Base-by-base conservation (phyloP, 192 early-diverging fungal species). In the Bifiguratus adelaidae region DNA sequence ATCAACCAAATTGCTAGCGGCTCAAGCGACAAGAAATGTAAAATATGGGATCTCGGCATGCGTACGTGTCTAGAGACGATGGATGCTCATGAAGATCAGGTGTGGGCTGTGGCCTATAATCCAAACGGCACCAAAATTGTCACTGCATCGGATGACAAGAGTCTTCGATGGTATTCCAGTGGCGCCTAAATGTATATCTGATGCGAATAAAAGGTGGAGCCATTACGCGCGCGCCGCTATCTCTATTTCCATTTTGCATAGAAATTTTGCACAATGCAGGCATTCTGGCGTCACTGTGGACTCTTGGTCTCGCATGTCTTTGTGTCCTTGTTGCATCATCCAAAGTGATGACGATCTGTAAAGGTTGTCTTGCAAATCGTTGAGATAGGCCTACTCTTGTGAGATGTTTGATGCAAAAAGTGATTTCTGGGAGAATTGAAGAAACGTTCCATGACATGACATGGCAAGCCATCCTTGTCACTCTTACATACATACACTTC, bases 21-120 rank as follows among this genome's bases (percentile, higher is more conserved):
- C 32, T 81, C 82, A 2, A 77, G 76, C 44, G 89, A 91, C 51
- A 85, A 80, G 42, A 73, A 77, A 35, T 76, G 86, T 29, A 91
- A 91, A 66, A 61, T 91, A 9, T 91, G 89, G 89, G 85, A 89
- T 68, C 41, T 83, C 11, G 74, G 76, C 23, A 65, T 68, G 8
- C 57, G 77, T 34, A 80, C 84, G 50, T 81, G 79, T 53, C 59
- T 88, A 29, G 80, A 88, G 49, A 89, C 87, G 18, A 79, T 83
- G 51, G 81, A 87, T 44, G 70, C 74, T 0, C 87, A 89, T 42
- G 71, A 66, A 3, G 87, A 88, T 50, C 85, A 89, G 69, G 82
- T 91, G 19, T 91, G 86, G 89, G 82, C 83, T 9, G 66, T 89
- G 12, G 80, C 82, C 2, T 91, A 80, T 66, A 87, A 82, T 65